Evolutionary conservation across 2,329 filamentous ascomycete species (phyloP), one percentile per base, ranked within the genome.

Genomic region (Conoideocrella luteorostrata): DNA sequence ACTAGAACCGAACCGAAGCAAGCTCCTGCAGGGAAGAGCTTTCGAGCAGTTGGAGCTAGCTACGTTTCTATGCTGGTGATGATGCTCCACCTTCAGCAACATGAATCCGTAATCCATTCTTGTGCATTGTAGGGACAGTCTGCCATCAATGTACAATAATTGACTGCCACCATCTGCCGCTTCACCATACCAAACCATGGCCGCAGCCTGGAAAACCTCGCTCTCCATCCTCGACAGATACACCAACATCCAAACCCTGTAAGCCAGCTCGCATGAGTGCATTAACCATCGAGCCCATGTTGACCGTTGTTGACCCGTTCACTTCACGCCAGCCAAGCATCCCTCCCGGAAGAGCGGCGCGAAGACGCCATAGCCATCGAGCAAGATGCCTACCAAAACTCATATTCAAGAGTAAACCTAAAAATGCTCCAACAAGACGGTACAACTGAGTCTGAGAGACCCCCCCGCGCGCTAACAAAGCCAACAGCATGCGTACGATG

Each of bases 361-460:
- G 53, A 46, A 48, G 52, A 70, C 30, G 87, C 86, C 17, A 83
- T 84, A 55, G 62, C 72, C 37, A 66, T 80, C 32, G 89, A 95
- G 62, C 77, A 75, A 36, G 70, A 75, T 10, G 78, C 81, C 11
- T 86, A 80, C 52, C 71, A 76, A 34, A 64, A 66, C 33, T 78
- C 81, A 10, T 54, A 65, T 20, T 80, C 78, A 28, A 65, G 72
- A 56, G 84, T 86, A 35, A 22, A 22, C 24, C 10, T n/a, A n/a
- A n/a, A n/a, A n/a, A n/a, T n/a, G n/a, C n/a, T n/a, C n/a, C n/a
- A n/a, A n/a, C n/a, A n/a, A n/a, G n/a, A n/a, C n/a, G n/a, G n/a
- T n/a, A n/a, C n/a, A n/a, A n/a, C n/a, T 46, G 74, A 82, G 51
- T 82, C 82, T 48, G 67, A 76, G 47, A 59, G 64, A 38, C 65